Conservation (phyloP, 495 filamentous ascomycete genomes). For the Penicillium lividum region DNA sequence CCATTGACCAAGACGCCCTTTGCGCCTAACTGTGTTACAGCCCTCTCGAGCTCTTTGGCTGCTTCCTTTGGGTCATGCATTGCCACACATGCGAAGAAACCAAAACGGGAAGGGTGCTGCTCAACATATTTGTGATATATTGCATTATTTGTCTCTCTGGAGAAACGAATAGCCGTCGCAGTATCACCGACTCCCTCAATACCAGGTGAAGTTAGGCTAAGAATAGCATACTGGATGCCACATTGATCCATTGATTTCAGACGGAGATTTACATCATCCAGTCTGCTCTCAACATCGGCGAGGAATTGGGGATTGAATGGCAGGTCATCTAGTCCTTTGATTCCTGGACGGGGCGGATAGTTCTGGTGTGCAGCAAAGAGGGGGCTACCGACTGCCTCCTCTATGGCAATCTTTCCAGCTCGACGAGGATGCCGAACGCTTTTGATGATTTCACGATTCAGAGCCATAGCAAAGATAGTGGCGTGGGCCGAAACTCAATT, state of each 20-base stretch:
- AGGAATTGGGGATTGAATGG: background rate
- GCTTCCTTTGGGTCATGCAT: slow-evolving; percentile 14
- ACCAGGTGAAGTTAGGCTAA: background rate
- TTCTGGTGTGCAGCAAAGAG: background rate
- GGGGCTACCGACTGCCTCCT: background rate
- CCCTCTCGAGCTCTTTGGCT: slow-evolving; percentile 2
- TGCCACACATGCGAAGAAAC: slow-evolving; percentile 3
- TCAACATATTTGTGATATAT: background rate
- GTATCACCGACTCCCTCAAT: background rate
- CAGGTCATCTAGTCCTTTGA: background rate
- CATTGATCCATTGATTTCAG: background rate
- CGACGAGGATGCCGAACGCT: background rate
- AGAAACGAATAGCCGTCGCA: background rate
- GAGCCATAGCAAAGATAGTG: background rate
- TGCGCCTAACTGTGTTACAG: background rate
- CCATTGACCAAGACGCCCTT: background rate
- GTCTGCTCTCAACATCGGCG: background rate
- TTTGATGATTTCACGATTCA: background rate
- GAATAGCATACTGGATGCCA: background rate
- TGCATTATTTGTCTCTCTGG: background rate
- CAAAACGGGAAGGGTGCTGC: slow-evolving; percentile 3
- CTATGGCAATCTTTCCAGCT: background rate
- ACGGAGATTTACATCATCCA: background rate
- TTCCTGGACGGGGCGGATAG: background rate
- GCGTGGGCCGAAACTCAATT: no score